Evolutionary conservation across 2,329 filamentous ascomycete genomes (phyloP).

Genomic region (Claviceps pazoutovae): DNA sequence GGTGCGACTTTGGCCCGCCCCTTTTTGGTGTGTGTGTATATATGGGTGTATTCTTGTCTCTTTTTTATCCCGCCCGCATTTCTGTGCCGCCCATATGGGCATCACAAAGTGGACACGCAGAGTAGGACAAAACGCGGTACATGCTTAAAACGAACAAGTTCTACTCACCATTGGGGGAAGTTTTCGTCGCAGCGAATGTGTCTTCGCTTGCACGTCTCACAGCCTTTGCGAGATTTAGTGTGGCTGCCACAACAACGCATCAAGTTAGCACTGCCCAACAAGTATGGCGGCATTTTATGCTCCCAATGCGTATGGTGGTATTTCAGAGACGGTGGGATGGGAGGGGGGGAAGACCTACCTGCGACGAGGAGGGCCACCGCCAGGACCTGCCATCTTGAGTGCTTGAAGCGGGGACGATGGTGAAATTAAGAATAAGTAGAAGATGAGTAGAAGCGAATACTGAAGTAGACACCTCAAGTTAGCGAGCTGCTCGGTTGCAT

Average conservation of each 20-base stretch:
- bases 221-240: conserved; percentile 97
- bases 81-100: not conserved
- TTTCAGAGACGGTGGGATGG: not conserved
- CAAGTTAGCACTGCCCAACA: conserved; percentile 8
- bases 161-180: conserved; percentile 82
- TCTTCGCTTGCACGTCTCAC: conserved; percentile 92
- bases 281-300: not conserved
- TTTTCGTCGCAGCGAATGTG: conserved; percentile 97
- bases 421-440: not conserved
- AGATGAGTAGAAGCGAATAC: not conserved
- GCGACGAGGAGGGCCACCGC: conserved; percentile 76
- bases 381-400: conserved; percentile 71
- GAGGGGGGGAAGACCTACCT: conserved; percentile 30
- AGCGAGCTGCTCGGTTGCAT: not conserved
- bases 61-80: not conserved
- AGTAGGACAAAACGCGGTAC: not conserved
- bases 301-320: not conserved
- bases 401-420: not conserved
- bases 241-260: conserved; percentile 44
- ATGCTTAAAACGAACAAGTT: not conserved
- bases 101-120: not conserved
- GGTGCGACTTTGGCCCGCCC: not conserved
- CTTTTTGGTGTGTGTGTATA: not conserved
- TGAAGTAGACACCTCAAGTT: not conserved
- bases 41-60: not conserved